Percentiles rank a stretch among this genome's conserved stretches.
Evolutionary conservation across 1,284 basidiomycete genomes (phyloP).

Genomic region (Cryptococcus deneoformans): DNA sequence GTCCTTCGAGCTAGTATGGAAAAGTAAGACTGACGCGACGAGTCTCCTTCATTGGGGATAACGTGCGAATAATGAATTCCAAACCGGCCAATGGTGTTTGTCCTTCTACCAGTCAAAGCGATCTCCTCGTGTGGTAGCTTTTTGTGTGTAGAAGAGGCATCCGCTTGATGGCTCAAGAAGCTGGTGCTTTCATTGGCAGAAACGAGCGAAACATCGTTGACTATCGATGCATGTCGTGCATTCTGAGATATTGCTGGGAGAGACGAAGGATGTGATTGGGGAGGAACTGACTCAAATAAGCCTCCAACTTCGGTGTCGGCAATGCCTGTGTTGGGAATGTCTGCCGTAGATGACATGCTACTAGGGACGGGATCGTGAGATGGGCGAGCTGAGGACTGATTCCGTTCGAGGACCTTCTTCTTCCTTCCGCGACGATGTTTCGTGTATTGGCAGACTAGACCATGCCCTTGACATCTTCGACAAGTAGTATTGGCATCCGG

Average conservation of each 20-base stretch:
- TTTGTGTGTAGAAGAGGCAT: not conserved
- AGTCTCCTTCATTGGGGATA: conserved; percentile 27
- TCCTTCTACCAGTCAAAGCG: no score
- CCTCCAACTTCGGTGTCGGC: not conserved
- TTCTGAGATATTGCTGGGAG: not conserved
- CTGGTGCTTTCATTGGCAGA: not conserved
- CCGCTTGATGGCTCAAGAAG: not conserved
- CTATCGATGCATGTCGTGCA: no score
- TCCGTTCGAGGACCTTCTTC: conserved; percentile 15
- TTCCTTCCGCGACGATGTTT: conserved; percentile 25
- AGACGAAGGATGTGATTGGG: not conserved
- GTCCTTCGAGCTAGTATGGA: not conserved
- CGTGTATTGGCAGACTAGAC: conserved; percentile 27
- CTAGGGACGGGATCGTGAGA: not conserved
- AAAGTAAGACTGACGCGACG: conserved; percentile 14
- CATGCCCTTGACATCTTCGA: conserved; percentile 22
- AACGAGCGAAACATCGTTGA: not conserved
- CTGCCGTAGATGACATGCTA: not conserved
- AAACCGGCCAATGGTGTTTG: not conserved
- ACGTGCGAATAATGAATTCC: conserved; percentile 28
- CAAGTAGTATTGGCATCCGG: conserved; percentile 4
- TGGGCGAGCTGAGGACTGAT: not conserved
- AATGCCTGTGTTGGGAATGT: not conserved
- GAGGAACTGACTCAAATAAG: not conserved
- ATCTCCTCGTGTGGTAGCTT: no score